Base-by-base conservation (phyloP, 1,139 yeast genomes). In the Debaryomyces sp. region DNA sequence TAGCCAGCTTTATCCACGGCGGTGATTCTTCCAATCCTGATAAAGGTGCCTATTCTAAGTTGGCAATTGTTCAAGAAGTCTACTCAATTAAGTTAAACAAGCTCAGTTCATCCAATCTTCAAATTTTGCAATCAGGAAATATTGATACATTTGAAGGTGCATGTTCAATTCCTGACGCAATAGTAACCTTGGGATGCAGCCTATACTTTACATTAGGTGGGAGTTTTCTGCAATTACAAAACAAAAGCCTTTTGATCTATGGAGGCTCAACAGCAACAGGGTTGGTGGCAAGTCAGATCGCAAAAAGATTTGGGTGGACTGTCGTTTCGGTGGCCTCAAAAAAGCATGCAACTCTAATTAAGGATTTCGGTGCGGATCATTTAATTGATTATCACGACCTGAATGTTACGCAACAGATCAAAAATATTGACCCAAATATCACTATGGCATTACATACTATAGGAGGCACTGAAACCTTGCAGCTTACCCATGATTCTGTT, bases 381-480 rank as follows among this genome's bases (percentile, higher is more conserved):
- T 65, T 75, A 12, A 74, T 82, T 54, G 87, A 85, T 63, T 85
- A 85, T 62, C 77, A 73, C 47, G 84, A 80, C 50, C 53, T 62
- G 1, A 78, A 80, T 58, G 83, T 77, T 47, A 63, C 75, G 43
- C 75, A 70, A 22, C 74, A 79, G 56, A 78, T 84, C 54, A 70
- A 64, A 50, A 29, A 26, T 10, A 45, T 45, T 41, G 41, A 41
- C 15, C 15, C 34, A 10, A 30, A 40, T 26, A 45, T 45, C 1
- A 40, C 32, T 17, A 39, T 40, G 9, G 47, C 47, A 6, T 32
- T 44, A 18, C 44, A 40, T 27, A 27, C 30, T 4, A 27, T 12
- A 27, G 30, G 30, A 6, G 30, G 30, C 12, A 27, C 1, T 12
- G 13, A 13, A 12, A 27, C 30, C 12, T 27, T 27, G 30, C n/a